Base-by-base conservation (phyloP, 1,284 basidiomycete genomes). In the Coniferiporia sulphurascens region DNA sequence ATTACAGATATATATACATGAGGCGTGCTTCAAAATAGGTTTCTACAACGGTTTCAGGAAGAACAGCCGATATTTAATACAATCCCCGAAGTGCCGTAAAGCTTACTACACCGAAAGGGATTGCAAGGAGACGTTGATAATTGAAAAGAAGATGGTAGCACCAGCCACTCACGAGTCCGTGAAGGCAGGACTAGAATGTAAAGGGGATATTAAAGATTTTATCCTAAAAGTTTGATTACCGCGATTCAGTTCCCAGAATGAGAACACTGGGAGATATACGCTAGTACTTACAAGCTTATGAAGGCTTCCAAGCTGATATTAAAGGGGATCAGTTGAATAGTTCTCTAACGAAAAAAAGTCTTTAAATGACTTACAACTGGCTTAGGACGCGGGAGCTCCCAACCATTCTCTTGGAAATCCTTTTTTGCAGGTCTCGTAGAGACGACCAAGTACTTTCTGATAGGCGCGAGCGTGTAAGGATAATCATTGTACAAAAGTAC, bases 241-340 rank as follows among this genome's bases (percentile, higher is more conserved):
- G 15, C 48, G 17, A 10, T 49, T 12, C 17, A 27, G 27, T 27
- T 27, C 27, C 5, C 27, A 27, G 27, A 27, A 27, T 27, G 2
- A 27, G 27, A 27, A 2, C 27, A 5, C 27, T 27, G 5, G 5
- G 27, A 27, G 27, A 27, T 27, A 27, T 27, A 27, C 27, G n/a
- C n/a, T n/a, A n/a, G 17, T 13, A 48, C 59, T 60, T 38, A 55
- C 59, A 36, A 61, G 43, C n/a, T 49, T 58, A 17, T 53, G 50
- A 21, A 55, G 50, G 51, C 55, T 58, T 8, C 38, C 22, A 19
- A 55, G 43, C 52, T 58, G 38, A 49, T 34, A 8, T 57, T 43
- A 2, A 9, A 4, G 34, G 21, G 27, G 34, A 12, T 50, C 34
- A 38, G 45, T 38, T 1, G 3, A 6, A 10, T 21, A 22, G 12